Evolutionary conservation across 2,329 filamentous ascomycete genomes (phyloP), one percentile per base, ranked within the genome.

Genomic region (Dothiorella sarmentorum): DNA sequence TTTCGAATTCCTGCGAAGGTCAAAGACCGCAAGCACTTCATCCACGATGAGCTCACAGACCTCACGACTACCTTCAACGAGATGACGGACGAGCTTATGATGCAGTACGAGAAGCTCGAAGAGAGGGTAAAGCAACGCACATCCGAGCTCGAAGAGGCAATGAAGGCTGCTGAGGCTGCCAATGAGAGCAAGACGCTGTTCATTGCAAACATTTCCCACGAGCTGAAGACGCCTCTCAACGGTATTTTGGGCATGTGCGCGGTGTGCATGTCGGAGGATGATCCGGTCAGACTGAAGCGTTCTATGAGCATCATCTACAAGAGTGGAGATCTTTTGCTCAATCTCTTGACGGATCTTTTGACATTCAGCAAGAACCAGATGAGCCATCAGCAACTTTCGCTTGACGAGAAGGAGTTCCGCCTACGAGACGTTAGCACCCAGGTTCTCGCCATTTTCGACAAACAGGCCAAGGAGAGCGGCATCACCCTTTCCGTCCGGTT

Each of bases 131-230:
- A 84, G 6, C 86, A 92, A 70, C 82, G 92, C 58, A 97, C 92
- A 0, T 84, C 84, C 33, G 89, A 97, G 72, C 79, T 97, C 0
- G 91, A 96, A 68, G 84, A 90, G 61, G 95, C 88, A 76, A 96
- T 96, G 71, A 90, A 91, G 75, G 90, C 91, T 1, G 92, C 92
- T 1, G 92, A 96, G 72, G 89, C 90, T n/a, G 92, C 92, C 3
- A 97, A 96, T 66, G 90, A 96, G 74, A 95, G 90, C 79, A 99
- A 99, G 76, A 97, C 94, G 0, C 80, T 97, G 7, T 97, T 97
- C 76, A 95, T 99, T 63, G 94, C 94, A 17, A 97, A 97, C 67
- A 96, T 97, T 52, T 86, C 82, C 1, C 85, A 88, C 64, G 85
- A 97, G 72, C 80, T 99, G 33, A 95, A 96, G 70, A 99, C 94